These are phyloP conservation scores for Termitomyces sp. DNA, from an alignment of 768 basidiomycete species.

Conservation along the genomic window DNA sequence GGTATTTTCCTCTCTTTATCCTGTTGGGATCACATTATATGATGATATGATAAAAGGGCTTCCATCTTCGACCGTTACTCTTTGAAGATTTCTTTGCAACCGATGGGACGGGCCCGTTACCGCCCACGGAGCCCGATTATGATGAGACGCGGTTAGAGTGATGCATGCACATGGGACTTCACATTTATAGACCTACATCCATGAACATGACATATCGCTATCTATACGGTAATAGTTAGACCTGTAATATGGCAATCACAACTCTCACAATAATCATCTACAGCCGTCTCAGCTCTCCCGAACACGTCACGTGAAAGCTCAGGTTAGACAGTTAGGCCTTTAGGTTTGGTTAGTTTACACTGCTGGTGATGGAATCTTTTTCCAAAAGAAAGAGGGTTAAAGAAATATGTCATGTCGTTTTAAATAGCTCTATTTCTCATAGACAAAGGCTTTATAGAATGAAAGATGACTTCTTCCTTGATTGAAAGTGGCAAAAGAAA, in stretches of 20 bases:
- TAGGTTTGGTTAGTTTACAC: too few relatives aligned
- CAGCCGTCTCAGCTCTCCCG: too few relatives aligned
- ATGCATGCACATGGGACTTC: constrained; percentile 5
- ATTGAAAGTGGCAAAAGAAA: too few relatives aligned
- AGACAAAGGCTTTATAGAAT: too few relatives aligned
- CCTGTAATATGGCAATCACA: not conserved
- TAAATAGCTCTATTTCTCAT: too few relatives aligned
- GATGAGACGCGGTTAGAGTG: constrained; percentile 14
- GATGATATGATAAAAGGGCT: constrained; percentile 46
- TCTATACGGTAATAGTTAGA: constrained; percentile 9
- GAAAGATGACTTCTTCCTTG: too few relatives aligned
- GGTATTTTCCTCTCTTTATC: constrained; percentile 17
- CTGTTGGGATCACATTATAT: not conserved
- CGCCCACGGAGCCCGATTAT: constrained; percentile 18
- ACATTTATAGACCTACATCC: constrained; percentile 7
- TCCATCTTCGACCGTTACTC: constrained; percentile 67
- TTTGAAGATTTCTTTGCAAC: constrained; percentile 59
- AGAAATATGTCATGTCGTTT: too few relatives aligned
- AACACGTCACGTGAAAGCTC: too few relatives aligned
- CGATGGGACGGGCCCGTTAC: constrained; percentile 34
- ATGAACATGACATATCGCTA: constrained; percentile 5
- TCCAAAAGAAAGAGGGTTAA: too few relatives aligned
- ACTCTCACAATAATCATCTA: not conserved
- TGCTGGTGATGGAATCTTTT: too few relatives aligned
- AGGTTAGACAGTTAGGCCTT: too few relatives aligned